Conservation (phyloP, 2,329 filamentous ascomycete species). For the Dactylellina haptotyla region DNA sequence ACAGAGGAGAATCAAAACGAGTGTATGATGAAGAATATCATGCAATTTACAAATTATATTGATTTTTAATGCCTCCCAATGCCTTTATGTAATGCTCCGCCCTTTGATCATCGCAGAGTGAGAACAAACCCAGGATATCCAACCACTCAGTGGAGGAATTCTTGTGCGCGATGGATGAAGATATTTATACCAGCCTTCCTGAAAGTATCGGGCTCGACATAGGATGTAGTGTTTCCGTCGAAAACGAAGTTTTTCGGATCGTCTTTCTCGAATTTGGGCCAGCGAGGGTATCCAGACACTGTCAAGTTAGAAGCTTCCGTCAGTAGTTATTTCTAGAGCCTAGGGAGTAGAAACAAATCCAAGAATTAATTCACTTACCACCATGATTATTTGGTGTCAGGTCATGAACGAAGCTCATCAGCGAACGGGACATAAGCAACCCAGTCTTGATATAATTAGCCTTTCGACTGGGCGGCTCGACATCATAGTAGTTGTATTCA, state of each 20-base stretch:
- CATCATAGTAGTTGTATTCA: slow-evolving; percentile 37
- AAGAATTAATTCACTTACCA: slow-evolving; percentile 21
- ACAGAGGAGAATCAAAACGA: too few species aligned
- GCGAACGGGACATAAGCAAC: slow-evolving; percentile 39
- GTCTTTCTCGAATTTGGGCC: slow-evolving; percentile 33
- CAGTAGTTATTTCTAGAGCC: neutral
- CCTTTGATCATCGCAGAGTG: too few species aligned
- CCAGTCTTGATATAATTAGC: slow-evolving; percentile 42
- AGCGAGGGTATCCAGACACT: slow-evolving; percentile 43
- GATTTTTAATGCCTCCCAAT: too few species aligned
- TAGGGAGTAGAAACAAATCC: neutral
- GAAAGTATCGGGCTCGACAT: slow-evolving; percentile 40
- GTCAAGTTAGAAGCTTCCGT: neutral
- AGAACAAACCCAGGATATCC: too few species aligned
- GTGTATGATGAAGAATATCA: too few species aligned
- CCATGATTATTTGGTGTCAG: slow-evolving; percentile 42
- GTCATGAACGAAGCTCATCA: slow-evolving; percentile 47
- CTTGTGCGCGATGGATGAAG: slow-evolving; percentile 31
- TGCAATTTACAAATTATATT: neutral
- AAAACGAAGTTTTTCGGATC: slow-evolving; percentile 48
- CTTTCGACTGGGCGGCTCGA: slow-evolving; percentile 27
- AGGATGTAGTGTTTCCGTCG: slow-evolving; percentile 39
- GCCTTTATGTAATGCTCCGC: too few species aligned
- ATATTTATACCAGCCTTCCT: slow-evolving; percentile 34
- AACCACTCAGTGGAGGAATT: slow-evolving; percentile 21